Base-by-base conservation (phyloP, 805 yeast species). In the Cephaloascus albidus region DNA sequence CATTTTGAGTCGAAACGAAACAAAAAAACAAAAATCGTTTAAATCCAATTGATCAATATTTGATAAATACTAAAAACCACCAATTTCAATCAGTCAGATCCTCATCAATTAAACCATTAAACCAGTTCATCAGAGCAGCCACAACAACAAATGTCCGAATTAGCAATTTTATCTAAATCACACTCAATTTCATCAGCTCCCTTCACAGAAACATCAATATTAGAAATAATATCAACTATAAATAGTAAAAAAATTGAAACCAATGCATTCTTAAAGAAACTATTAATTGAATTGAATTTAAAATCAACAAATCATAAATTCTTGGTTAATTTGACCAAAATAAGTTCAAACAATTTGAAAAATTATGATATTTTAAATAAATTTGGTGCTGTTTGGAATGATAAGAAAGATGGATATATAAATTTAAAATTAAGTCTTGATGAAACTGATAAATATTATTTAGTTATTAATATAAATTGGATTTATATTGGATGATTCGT, bases 381-480 rank as follows among this genome's bases (percentile, higher is more conserved):
- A 4, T 60, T 75, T 36, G 81, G 80, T 10, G 70, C 80, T 0
- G 58, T 69, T 3, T 79, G 85, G 84, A 78, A 78, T 44, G 50
- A 60, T 6, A 55, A 59, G 10, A 74, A 63, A 36, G 87, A 80
- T 53, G 85, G 85, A 2, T 57, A 64, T 27, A 55, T 69, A 10
- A 63, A 63, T 18, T 40, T 70, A 17, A 58, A 57, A 37, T 41
- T 66, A 12, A 45, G 48, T 4, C 30, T 43, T 6, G 51, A 46
- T n/a, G 44, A 43, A 18, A 30, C 30, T 17, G n/a, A 23, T 12
- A 23, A 23, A 23, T 23, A 23, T 12, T 23, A 23, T 12, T 23
- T 23, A 23, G 28, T 23, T 6, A 23, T 23, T 12, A 23, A 23
- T 23, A 23, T 23, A 6, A 23, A 23, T 23, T 23, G 28, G 28